A percentile compares a stretch with the other conserved stretches of the same genome.
These are phyloP conservation scores for Vitis cinerea DNA, from an alignment of 164 flowering plant species.

Conservation along the genomic window DNA sequence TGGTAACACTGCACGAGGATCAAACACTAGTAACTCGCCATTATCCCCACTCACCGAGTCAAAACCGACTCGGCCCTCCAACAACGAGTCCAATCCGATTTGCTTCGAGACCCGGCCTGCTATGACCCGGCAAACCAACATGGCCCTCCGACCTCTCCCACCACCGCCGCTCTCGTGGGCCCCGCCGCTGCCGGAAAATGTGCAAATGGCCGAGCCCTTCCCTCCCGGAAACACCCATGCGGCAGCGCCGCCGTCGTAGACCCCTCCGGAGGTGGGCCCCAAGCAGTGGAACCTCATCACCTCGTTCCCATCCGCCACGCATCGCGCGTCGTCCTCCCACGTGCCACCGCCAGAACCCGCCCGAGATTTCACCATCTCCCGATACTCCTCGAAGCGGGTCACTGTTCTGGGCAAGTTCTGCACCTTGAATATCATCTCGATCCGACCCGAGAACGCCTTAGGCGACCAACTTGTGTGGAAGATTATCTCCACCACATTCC, in stretches of 20 bases:
- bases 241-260: slow-evolving; percentile 31
- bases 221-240: slow-evolving; percentile 47
- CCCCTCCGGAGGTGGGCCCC: slow-evolving; percentile 48
- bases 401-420: slow-evolving; percentile 55
- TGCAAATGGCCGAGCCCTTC: slow-evolving; percentile 58
- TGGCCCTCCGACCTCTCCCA: slow-evolving; percentile 73
- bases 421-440: slow-evolving; percentile 90
- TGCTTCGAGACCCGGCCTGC: slow-evolving; percentile 79
- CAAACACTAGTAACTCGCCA: slow-evolving; percentile 83
- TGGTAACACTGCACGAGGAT: slow-evolving; percentile 87
- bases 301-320: slow-evolving; percentile 96
- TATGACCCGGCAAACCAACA: slow-evolving; percentile 93
- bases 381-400: slow-evolving; percentile 84
- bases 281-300: slow-evolving; percentile 85
- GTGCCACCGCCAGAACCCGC: slow-evolving; percentile 29
- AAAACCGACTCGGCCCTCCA: slow-evolving; percentile 49
- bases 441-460: slow-evolving; percentile 57
- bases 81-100: slow-evolving; percentile 41
- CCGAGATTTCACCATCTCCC: slow-evolving; percentile 62
- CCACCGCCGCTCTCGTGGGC: slow-evolving; percentile 88
- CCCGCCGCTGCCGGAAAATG: slow-evolving; percentile 73
- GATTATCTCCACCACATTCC: slow-evolving; percentile 93
- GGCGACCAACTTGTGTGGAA: slow-evolving; percentile 87
- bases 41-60: slow-evolving; percentile 82
- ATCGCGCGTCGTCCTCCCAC: slow-evolving; percentile 60